These are phyloP conservation scores for Gentiana dahurica DNA, from an alignment of 257 asterid species.

Conservation along the genomic window DNA sequence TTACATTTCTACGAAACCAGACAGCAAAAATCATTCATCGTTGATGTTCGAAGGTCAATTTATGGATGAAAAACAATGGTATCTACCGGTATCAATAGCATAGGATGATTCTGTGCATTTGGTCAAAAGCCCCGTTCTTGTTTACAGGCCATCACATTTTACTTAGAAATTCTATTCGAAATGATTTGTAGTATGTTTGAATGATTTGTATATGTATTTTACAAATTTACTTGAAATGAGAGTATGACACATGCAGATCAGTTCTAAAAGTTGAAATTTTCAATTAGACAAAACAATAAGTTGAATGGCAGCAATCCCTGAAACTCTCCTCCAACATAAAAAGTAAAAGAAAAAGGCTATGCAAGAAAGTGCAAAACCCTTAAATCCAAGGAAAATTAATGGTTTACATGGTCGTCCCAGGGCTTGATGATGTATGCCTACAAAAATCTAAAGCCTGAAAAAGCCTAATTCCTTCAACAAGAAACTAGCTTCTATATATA, in stretches of 20 bases:
- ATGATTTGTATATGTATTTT: too few species aligned
- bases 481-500: conserved; percentile 9
- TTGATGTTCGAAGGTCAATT: conserved; percentile 41
- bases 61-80: conserved; percentile 9
- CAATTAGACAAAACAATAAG: too few species aligned
- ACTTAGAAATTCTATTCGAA: too few species aligned
- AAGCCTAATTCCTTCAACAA: conserved; percentile 5
- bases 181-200: too few species aligned
- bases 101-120: conserved; percentile 31
- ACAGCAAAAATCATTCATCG: conserved; percentile 44
- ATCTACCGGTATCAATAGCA: conserved; percentile 16
- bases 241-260: too few species aligned
- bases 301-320: too few species aligned
- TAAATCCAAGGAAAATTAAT: background rate
- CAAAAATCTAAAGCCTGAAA: conserved; percentile 1
- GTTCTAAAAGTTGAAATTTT: too few species aligned
- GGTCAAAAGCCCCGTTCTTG: conserved; percentile 56
- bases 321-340: too few species aligned
- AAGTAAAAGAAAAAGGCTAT: too few species aligned
- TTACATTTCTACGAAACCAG: conserved; percentile 23
- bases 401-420: background rate
- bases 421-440: conserved; percentile 7
- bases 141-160: conserved; percentile 4
- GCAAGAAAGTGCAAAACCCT: background rate
- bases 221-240: too few species aligned